Evolutionary conservation across 2,329 filamentous ascomycete genomes (phyloP).

Genomic region (Fusarium compactum): DNA sequence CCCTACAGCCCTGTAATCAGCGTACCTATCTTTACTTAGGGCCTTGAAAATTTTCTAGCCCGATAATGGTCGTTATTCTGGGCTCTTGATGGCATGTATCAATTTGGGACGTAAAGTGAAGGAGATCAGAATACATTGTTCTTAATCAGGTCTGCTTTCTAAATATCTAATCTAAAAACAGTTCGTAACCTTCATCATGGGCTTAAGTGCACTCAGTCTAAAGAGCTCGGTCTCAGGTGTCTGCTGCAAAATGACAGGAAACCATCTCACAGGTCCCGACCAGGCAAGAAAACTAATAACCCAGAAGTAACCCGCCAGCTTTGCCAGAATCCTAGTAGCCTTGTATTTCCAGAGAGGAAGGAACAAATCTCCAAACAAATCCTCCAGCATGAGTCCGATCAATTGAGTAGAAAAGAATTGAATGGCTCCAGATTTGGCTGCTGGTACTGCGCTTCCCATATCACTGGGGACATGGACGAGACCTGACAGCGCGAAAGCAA

Average conservation of each 20-base stretch:
- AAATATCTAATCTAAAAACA: neutral
- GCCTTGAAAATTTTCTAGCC: neutral
- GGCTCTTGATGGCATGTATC: no score
- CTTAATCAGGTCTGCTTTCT: neutral
- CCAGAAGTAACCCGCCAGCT: slow-evolving; percentile 35
- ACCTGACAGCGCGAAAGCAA: slow-evolving; percentile 34
- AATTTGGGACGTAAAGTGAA: no score
- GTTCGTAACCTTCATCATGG: neutral
- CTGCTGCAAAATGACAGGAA: slow-evolving; percentile 36
- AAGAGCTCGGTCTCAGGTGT: slow-evolving; percentile 29
- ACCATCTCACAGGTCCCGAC: slow-evolving; percentile 39
- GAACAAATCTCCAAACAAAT: slow-evolving; percentile 27
- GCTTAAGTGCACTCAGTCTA: slow-evolving; percentile 25
- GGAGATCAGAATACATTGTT: neutral
- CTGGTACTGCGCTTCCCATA: slow-evolving; percentile 35
- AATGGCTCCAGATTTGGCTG: slow-evolving; percentile 29
- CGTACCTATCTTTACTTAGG: neutral
- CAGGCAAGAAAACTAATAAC: slow-evolving; percentile 39
- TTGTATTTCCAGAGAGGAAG: slow-evolving; percentile 28
- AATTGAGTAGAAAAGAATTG: slow-evolving; percentile 39
- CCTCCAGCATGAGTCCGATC: slow-evolving; percentile 37
- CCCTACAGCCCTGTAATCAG: neutral
- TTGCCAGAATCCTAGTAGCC: neutral
- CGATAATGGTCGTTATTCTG: neutral
- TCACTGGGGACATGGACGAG: slow-evolving; percentile 35